Conservation (phyloP, 768 basidiomycete species). For the Naematelia encephala region DNA sequence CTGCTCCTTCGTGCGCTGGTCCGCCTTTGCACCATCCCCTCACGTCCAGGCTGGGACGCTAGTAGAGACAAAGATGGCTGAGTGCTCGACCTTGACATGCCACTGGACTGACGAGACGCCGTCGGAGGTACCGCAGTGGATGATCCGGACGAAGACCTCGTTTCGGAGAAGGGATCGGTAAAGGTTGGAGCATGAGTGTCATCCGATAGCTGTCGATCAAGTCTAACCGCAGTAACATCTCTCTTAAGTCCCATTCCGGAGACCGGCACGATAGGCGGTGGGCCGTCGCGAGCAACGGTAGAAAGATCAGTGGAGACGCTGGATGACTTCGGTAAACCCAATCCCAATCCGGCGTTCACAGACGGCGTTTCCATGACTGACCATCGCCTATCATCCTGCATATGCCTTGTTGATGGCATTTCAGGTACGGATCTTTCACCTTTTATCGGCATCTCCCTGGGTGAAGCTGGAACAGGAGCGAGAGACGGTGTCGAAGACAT, state of each 20-base stretch:
- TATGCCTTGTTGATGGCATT: conserved; percentile 2
- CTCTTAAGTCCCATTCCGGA: conserved; percentile 11
- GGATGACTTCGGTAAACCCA: conserved; percentile 15
- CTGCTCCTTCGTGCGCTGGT: conserved; percentile 12
- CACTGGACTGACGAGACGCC: conserved; percentile 1
- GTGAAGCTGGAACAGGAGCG: conserved; percentile 31
- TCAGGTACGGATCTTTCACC: too few species aligned
- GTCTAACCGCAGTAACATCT: conserved; percentile 17
- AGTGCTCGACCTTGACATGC: conserved; percentile 14
- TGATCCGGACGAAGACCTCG: not conserved
- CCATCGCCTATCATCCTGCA: not conserved
- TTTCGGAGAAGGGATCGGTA: conserved; percentile 2
- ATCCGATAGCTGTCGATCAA: too few species aligned
- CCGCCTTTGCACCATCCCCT: not conserved
- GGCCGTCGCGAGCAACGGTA: too few species aligned
- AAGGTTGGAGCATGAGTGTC: not conserved
- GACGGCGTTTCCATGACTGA: not conserved
- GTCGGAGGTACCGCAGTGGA: not conserved
- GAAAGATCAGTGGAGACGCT: too few species aligned
- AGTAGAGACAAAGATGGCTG: conserved; percentile 11
- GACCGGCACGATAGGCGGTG: not conserved
- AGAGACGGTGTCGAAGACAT: conserved; percentile 24
- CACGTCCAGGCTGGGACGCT: not conserved
- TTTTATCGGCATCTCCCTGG: too few species aligned
- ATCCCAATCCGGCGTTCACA: conserved; percentile 12